phyloP scores from a whole-genome alignment of 140 eudicot genomes.

The Anethum foeniculum region DNA sequence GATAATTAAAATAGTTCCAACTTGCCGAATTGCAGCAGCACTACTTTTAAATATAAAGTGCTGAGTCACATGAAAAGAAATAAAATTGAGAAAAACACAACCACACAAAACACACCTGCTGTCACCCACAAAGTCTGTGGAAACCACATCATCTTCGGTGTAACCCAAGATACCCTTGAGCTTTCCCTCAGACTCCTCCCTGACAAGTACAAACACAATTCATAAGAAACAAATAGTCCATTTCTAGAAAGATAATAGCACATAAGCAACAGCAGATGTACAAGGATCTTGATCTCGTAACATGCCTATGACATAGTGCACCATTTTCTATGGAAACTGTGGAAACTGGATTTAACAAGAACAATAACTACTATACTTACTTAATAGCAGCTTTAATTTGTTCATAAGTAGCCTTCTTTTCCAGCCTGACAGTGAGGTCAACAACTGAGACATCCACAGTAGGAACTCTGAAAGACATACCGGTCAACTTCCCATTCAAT shows the following conservation, averaged over 20 bases:
- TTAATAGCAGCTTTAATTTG: slow-evolving; percentile 67
- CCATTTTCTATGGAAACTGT: not conserved
- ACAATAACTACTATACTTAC: slow-evolving; percentile 13
- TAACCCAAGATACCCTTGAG: slow-evolving; percentile 67
- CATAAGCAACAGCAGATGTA: not conserved
- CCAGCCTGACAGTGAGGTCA: slow-evolving; percentile 66
- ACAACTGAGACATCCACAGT: slow-evolving; percentile 78
- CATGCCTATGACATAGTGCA: not conserved
- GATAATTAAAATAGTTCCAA: not conserved
- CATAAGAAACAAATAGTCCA: not conserved
- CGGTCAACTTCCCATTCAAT: slow-evolving; percentile 70
- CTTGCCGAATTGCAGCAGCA: not conserved
- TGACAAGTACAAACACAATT: not conserved
- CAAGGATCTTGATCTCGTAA: not conserved
- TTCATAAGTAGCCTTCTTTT: slow-evolving; percentile 58
- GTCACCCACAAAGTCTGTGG: slow-evolving; percentile 73
- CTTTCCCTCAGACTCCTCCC: slow-evolving; percentile 75
- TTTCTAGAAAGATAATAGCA: not conserved
- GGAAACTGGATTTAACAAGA: not conserved
- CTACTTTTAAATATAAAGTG: not conserved
- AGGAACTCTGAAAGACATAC: slow-evolving; percentile 85
- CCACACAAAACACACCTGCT: slow-evolving; percentile 29
- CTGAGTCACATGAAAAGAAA: not conserved
- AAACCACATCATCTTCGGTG: slow-evolving; percentile 64
- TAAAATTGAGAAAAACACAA: not conserved